Base-by-base conservation (phyloP, 768 basidiomycete genomes). In the Tricholomella constricta region DNA sequence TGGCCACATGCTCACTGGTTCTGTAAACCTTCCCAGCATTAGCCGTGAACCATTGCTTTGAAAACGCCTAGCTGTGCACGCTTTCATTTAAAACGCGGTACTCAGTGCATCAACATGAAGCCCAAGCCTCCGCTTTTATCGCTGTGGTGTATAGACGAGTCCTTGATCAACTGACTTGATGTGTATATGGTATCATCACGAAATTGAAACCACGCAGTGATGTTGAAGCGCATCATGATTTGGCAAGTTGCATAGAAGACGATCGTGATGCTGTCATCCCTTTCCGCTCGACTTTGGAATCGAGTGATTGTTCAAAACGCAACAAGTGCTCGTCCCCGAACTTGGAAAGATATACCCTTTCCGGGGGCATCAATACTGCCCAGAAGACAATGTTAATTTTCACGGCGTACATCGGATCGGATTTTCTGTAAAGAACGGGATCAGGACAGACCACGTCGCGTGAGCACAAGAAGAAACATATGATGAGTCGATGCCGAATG, bases 401-500 rank as follows among this genome's bases (percentile, higher is more conserved):
- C 9, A 54, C 46, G 34, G 52, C 48, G 37, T 48, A 54, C 15
- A 54, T 22, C 29, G 53, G 53, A 32, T 35, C 48, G 46, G 43
- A 54, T 48, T 54, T 48, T 47, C 53, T 54, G 36, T 41, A 3
- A 20, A 17, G n/a, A 19, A n/a, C 26, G 17, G 19, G 8, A 27
- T 27, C 27, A 48, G 27, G n/a, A 2, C 32, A 29, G 4, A 26
- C 37, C n/a, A 51, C 29, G 15, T 40, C n/a, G 19, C 6, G 12
- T 22, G 26, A 29, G 37, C 32, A 43, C n/a, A 25, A 42, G 23
- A 35, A 53, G 34, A 31, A 42, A 40, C 58, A 43, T 54, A 52
- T 44, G 58, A 55, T 38, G 44, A 57, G 37, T 49, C 47, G 34
- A 55, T 52, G 17, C 49, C 52, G 50, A 59, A 62, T 14, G 60